These are phyloP conservation scores for Botrytis squamosa DNA, from an alignment of 2,329 filamentous ascomycete species.

Conservation along the genomic window DNA sequence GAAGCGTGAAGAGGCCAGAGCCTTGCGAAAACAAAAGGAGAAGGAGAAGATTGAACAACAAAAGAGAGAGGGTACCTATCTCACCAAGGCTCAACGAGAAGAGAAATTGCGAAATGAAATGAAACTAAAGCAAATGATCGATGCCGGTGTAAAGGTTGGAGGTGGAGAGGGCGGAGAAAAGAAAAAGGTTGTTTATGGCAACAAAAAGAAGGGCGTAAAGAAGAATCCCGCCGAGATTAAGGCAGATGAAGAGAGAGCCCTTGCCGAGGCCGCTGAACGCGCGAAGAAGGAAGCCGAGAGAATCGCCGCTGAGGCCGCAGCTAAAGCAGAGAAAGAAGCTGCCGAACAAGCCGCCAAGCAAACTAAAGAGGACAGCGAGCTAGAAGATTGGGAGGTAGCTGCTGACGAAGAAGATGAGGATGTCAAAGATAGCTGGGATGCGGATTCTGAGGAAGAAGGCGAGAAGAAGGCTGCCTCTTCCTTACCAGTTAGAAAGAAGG, in stretches of 20 bases:
- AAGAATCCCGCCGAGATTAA: conserved; percentile 52
- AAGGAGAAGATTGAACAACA: conserved; percentile 83
- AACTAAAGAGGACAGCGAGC: conserved; percentile 56
- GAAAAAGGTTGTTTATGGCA: conserved; percentile 70
- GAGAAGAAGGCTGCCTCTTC: conserved; percentile 41
- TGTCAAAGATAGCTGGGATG: conserved; percentile 95
- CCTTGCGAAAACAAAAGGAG: conserved; percentile 79
- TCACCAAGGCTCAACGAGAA: conserved; percentile 83
- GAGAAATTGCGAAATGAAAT: conserved; percentile 76
- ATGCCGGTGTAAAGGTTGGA: conserved; percentile 71
- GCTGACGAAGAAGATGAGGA: conserved; percentile 73
- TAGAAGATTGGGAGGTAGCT: conserved; percentile 85
- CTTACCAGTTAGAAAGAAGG: conserved; percentile 31
- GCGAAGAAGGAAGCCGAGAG: conserved; percentile 67
- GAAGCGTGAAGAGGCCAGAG: conserved; percentile 70
- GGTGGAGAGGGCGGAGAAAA: conserved; percentile 54
- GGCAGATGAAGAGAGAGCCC: conserved; percentile 73
- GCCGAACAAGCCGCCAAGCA: conserved; percentile 55
- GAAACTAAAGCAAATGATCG: conserved; percentile 83
- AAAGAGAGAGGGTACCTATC: conserved; percentile 83
- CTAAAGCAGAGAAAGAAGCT: conserved; percentile 59
- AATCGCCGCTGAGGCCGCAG: conserved; percentile 59
- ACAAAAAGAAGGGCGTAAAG: conserved; percentile 70
- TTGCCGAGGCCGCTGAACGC: conserved; percentile 76
- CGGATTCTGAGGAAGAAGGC: conserved; percentile 69